phyloP scores from a whole-genome alignment of 257 asterid species.

The Vinca minor region DNA sequence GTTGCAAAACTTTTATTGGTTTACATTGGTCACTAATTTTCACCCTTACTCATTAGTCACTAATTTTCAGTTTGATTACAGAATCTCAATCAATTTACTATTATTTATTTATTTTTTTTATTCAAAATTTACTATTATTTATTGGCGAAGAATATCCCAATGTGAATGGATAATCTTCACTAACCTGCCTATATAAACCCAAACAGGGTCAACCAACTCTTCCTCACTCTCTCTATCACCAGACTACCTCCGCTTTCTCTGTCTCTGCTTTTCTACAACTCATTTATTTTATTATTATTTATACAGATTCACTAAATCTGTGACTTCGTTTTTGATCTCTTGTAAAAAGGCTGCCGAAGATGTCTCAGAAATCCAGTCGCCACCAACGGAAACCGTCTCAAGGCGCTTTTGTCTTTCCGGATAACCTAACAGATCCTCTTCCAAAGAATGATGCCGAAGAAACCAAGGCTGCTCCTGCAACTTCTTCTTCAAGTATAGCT shows the following conservation, averaged over 20 bases:
- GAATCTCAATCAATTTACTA: not conserved
- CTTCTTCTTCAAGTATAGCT: conserved; percentile 14
- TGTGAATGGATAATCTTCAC: conserved; percentile 36
- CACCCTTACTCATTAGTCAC: too few relatives aligned
- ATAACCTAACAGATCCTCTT: conserved; percentile 41
- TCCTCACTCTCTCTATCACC: conserved; percentile 18
- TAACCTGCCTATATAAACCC: conserved; percentile 24
- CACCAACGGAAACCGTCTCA: conserved; percentile 77
- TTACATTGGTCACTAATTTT: too few relatives aligned
- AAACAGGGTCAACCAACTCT: conserved; percentile 20
- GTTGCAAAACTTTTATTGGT: too few relatives aligned
- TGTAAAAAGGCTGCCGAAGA: not conserved
- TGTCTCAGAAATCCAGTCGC: conserved; percentile 59
- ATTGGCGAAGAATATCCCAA: conserved; percentile 35
- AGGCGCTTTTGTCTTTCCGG: conserved; percentile 51
- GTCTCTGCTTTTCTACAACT: not conserved
- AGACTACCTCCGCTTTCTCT: conserved; percentile 3
- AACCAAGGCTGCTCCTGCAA: conserved; percentile 17
- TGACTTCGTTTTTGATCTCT: not conserved
- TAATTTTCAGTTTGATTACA: too few relatives aligned
- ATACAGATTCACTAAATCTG: conserved; percentile 15
- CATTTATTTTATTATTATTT: too few relatives aligned
- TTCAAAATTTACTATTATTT: conserved; percentile 13
- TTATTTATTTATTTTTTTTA: not conserved
- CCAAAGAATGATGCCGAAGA: conserved; percentile 27